These are phyloP conservation scores for Solanum medicagineum DNA, from an alignment of 257 asterid genomes.

Conservation along the genomic window DNA sequence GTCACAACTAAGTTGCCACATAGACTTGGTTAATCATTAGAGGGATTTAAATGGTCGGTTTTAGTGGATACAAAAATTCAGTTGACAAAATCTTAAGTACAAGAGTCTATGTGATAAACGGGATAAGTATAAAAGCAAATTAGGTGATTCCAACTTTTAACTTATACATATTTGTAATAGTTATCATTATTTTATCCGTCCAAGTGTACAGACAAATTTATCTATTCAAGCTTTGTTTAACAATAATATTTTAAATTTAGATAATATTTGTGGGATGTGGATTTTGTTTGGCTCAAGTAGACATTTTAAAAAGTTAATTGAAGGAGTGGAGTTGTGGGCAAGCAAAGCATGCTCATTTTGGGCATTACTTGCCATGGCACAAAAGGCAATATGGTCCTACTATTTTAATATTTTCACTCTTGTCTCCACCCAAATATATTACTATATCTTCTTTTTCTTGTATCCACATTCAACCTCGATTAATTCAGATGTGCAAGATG, in stretches of 20 bases:
- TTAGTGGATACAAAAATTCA: too few relatives aligned
- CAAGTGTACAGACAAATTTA: not conserved
- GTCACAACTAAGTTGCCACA: too few relatives aligned
- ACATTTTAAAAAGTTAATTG: not conserved
- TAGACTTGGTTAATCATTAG: too few relatives aligned
- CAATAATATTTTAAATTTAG: not conserved
- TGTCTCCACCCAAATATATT: not conserved
- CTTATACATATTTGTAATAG: not conserved
- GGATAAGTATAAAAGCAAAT: too few relatives aligned
- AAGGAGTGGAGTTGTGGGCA: constrained; percentile 2
- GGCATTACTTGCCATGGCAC: not conserved
- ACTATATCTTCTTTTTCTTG: not conserved
- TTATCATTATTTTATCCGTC: not conserved
- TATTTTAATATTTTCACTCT: not conserved
- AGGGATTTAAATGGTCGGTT: too few relatives aligned
- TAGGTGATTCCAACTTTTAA: not conserved
- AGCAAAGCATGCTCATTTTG: not conserved
- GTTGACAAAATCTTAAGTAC: too few relatives aligned
- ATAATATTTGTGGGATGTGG: not conserved
- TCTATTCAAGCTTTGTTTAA: not conserved
- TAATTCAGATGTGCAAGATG: not conserved
- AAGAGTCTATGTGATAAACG: too few relatives aligned
- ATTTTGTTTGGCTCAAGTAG: not conserved
- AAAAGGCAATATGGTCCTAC: not conserved
- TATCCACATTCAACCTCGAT: accelerated